phyloP scores from a whole-genome alignment of 768 basidiomycete species.

The Phanerochaete sordida region DNA sequence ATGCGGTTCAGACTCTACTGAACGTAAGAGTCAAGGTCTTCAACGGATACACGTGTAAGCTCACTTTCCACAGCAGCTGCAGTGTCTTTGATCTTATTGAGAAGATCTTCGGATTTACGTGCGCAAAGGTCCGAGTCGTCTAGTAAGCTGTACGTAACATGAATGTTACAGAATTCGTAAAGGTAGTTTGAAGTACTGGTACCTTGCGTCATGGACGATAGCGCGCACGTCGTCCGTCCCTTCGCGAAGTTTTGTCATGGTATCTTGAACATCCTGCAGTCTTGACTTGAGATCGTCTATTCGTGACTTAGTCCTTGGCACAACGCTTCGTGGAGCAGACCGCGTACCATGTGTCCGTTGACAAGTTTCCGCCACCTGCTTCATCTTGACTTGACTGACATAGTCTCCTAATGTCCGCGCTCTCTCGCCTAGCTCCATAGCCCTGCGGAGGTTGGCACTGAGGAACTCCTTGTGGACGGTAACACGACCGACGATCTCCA shows the following conservation, averaged over 20 bases:
- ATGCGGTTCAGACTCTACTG: neutral
- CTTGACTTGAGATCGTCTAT: conserved; percentile 57
- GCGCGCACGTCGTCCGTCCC: conserved; percentile 59
- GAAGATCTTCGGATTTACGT: conserved; percentile 55
- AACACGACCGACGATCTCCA: conserved; percentile 66
- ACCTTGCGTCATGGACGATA: conserved; percentile 46
- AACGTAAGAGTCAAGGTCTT: neutral
- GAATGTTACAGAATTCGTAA: no score
- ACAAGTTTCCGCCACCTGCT: conserved; percentile 73
- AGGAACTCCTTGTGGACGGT: conserved; percentile 74
- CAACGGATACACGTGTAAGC: conserved; percentile 9
- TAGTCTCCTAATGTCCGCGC: conserved; percentile 76
- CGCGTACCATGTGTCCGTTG: conserved; percentile 60
- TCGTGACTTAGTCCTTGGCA: conserved; percentile 2
- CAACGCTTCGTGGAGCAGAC: neutral
- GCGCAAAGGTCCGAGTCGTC: conserved; percentile 57
- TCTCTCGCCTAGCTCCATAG: conserved; percentile 68
- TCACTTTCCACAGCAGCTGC: conserved; percentile 51
- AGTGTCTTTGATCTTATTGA: conserved; percentile 52
- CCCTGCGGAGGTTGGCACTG: conserved; percentile 59
- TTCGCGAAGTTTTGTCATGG: conserved; percentile 49
- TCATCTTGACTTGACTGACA: conserved; percentile 77
- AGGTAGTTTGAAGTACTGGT: neutral
- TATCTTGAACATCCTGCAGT: conserved; percentile 51
- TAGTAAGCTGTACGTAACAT: conserved; percentile 49